phyloP scores from a whole-genome alignment of 1,139 yeast species.

The Sugiyamaella sp. region DNA sequence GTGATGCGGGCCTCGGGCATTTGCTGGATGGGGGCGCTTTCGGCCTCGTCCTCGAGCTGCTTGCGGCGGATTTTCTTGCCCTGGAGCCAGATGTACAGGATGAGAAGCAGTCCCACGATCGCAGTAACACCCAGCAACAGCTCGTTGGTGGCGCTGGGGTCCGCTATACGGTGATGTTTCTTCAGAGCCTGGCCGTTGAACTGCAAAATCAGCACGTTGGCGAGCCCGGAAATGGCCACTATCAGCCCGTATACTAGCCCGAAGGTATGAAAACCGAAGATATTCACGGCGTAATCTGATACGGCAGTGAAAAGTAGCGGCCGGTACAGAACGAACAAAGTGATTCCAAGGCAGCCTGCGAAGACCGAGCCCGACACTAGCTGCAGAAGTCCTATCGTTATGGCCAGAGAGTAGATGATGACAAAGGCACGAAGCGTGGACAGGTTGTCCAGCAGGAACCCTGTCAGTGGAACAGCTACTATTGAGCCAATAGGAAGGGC shows the following conservation, averaged over 20 bases:
- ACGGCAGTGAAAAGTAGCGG: constrained; percentile 93
- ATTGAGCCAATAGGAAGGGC: constrained; percentile 90
- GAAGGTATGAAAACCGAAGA: constrained; percentile 89
- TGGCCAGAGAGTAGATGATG: constrained; percentile 56
- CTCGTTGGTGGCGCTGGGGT: constrained; percentile 77
- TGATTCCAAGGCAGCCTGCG: constrained; percentile 2
- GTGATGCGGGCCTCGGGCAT: constrained; percentile 48
- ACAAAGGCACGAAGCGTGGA: constrained; percentile 62
- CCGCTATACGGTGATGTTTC: constrained; percentile 43
- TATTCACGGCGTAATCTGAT: constrained; percentile 88
- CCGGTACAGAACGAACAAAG: constrained; percentile 73
- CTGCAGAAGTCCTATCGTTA: constrained; percentile 69
- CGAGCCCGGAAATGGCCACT: constrained; percentile 48
- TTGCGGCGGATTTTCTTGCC: constrained; percentile 53
- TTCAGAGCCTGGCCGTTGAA: constrained; percentile 50
- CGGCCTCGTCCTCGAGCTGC: constrained; percentile 64
- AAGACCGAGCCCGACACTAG: constrained; percentile 37
- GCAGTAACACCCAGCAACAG: constrained; percentile 54
- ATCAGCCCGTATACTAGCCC: constrained; percentile 91
- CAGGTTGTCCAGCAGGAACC: constrained; percentile 74
- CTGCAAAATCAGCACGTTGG: constrained; percentile 70
- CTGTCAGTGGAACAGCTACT: constrained; percentile 82
- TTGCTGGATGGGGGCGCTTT: constrained; percentile 53
- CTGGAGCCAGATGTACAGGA: constrained; percentile 58
- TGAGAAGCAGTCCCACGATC: constrained; percentile 55